Evolutionary conservation across 371 early-diverging fungal genomes (phyloP), one percentile per base, ranked within the genome.

Genomic region (Capillidium rhysosporum): DNA sequence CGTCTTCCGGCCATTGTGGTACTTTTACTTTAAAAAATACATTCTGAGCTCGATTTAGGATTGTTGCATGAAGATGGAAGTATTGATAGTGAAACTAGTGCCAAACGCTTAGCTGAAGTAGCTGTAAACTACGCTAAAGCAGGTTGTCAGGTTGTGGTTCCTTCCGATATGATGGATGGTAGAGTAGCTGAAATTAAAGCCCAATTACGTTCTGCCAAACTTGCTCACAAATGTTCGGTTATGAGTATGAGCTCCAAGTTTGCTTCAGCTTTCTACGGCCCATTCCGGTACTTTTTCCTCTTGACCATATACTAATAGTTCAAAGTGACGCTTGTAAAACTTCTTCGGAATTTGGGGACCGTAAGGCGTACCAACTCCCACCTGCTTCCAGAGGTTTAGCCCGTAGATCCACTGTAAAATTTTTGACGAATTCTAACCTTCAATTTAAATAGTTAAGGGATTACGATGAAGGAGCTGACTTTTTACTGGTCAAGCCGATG

Each of bases 121-220:
- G 77, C 91, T 7, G 68, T 90, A 29, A 74, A 71, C 41, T 94
- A 92, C 66, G 94, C 92, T 12, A 67, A 79, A 31, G 92, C 92
- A 0, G 89, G 86, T 23, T 76, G 76, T 40, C 88, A 94, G 31
- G 73, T 87, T 55, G 79, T 96, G 3, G 86, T 92, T 1, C 97
- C 97, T 4, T 86, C 86, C 3, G 97, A 97, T 62, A 97, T 97
- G 97, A 94, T 92, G 93, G 95, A 94, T 56, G 90, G 91, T 24
- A 81, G 97, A 52, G 84, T 97, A 61, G 68, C 72, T 47, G 86
- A 89, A 3, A 94, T 97, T 64, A 96, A 96, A 70, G 65, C 79
- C 54, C 73, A 72, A 0, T 67, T 95, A 40, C 67, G 80, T 28
- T 71, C 69, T 20, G 75, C 79, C 47, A 88, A 87, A 0, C 60